Conservation (phyloP, 2,329 filamentous ascomycete species). For the Fusarium paranaense region DNA sequence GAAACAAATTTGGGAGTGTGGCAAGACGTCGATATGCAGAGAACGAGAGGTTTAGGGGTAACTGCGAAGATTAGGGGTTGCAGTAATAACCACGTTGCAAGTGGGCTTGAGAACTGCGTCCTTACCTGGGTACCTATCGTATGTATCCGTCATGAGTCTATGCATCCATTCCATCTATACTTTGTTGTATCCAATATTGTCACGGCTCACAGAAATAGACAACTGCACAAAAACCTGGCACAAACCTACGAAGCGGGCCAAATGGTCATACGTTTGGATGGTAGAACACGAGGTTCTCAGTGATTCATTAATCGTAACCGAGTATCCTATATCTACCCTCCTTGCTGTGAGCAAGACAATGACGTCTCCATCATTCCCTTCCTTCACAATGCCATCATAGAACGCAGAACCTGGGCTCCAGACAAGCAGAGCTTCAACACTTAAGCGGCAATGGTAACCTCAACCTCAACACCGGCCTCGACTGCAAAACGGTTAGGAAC, state of each 20-base stretch:
- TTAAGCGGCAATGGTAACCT: slow-evolving; percentile 86
- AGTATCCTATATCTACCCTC: slow-evolving; percentile 36
- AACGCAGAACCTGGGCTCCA: slow-evolving; percentile 13
- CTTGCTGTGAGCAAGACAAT: slow-evolving; percentile 25
- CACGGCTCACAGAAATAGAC: not conserved
- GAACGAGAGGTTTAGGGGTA: not conserved
- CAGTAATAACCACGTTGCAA: not conserved
- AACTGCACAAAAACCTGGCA: not conserved
- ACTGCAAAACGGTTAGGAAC: slow-evolving; percentile 51
- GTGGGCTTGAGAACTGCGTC: not conserved
- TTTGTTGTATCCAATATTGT: not conserved
- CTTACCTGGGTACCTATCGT: not conserved
- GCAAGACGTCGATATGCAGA: not conserved
- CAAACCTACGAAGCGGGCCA: not conserved
- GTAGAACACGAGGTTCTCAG: slow-evolving; percentile 36
- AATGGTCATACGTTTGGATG: slow-evolving; percentile 4
- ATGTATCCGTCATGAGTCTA: not conserved
- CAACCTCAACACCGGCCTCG: slow-evolving; percentile 92
- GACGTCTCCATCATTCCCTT: slow-evolving; percentile 37
- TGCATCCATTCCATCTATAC: not conserved
- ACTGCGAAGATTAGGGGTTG: not conserved
- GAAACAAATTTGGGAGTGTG: not conserved
- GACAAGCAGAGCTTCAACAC: slow-evolving; percentile 15
- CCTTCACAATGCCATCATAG: slow-evolving; percentile 36
- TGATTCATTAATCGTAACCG: slow-evolving; percentile 37